Conservation (phyloP, 2,329 filamentous ascomycete species). For the Trichothecium sympodiale region DNA sequence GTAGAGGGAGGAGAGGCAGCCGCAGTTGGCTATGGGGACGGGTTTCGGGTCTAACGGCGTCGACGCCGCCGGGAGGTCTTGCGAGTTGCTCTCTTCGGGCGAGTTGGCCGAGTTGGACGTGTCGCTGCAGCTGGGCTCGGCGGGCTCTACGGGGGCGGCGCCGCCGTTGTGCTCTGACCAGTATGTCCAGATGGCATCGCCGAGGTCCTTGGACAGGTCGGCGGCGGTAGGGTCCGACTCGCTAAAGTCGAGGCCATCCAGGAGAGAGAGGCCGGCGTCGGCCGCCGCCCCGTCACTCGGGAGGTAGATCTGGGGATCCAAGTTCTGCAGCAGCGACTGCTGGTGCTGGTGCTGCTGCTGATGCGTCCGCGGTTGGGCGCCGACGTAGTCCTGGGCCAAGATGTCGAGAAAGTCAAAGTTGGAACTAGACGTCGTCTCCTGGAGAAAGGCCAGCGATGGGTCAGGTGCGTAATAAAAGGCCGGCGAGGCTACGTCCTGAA, state of each 20-base stretch:
- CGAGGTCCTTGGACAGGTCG: slow-evolving; percentile 17
- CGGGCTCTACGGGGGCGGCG: slow-evolving; percentile 4
- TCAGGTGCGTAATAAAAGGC: slow-evolving; percentile 11
- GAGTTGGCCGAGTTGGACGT: slow-evolving; percentile 11
- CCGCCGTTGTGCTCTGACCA: slow-evolving; percentile 1
- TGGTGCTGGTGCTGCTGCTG: slow-evolving; percentile 4
- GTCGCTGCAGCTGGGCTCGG: slow-evolving; percentile 13
- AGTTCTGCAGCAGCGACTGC: no score
- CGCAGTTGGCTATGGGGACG: slow-evolving; percentile 25
- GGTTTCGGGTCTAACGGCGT: slow-evolving; percentile 9
- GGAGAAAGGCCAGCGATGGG: slow-evolving; percentile 23
- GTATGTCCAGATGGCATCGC: slow-evolving; percentile 12
- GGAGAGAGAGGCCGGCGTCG: slow-evolving; percentile 5
- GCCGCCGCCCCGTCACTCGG: slow-evolving; percentile 2
- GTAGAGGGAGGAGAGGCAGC: slow-evolving; percentile 38
- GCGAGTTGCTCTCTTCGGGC: slow-evolving; percentile 5
- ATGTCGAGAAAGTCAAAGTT: slow-evolving; percentile 26
- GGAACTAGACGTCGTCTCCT: slow-evolving; percentile 12
- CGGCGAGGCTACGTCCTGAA: neutral
- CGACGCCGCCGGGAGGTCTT: neutral
- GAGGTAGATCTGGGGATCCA: slow-evolving; percentile 8
- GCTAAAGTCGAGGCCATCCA: slow-evolving; percentile 19
- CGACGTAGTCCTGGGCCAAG: slow-evolving; percentile 15
- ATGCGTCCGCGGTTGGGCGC: slow-evolving; percentile 5
- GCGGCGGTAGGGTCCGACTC: slow-evolving; percentile 15